Conservation (phyloP, 495 filamentous ascomycete genomes). For the Clohesyomyces aquaticus region DNA sequence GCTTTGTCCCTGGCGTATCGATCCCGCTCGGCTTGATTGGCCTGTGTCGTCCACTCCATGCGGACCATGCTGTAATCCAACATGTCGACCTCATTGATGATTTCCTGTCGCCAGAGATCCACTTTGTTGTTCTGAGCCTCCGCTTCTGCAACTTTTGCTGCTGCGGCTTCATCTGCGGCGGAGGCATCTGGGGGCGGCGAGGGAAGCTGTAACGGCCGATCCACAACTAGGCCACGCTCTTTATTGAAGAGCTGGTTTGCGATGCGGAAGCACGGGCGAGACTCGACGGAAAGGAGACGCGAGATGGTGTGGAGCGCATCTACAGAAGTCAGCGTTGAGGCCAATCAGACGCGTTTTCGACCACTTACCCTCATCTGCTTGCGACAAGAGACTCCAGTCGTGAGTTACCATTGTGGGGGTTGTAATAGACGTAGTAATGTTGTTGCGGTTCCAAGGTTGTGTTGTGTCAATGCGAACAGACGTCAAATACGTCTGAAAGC, state of each 20-base stretch:
- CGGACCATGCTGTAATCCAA: slow-evolving; percentile 87
- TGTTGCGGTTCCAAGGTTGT: no score
- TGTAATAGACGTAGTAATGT: no score
- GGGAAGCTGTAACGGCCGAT: slow-evolving; percentile 60
- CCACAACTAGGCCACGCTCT: slow-evolving; percentile 60
- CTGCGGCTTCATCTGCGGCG: slow-evolving; percentile 51
- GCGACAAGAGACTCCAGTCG: slow-evolving; percentile 17
- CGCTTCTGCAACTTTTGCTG: slow-evolving; percentile 51
- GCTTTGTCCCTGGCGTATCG: slow-evolving; percentile 81
- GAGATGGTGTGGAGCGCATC: slow-evolving; percentile 82
- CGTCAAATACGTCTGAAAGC: no score
- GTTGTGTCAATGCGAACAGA: no score
- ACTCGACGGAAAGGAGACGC: slow-evolving; percentile 88
- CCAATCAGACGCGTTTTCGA: not conserved
- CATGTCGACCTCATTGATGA: slow-evolving; percentile 84
- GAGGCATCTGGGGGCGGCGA: slow-evolving; percentile 72
- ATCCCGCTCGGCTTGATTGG: slow-evolving; percentile 82
- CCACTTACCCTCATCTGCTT: slow-evolving; percentile 36
- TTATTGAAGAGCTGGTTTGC: slow-evolving; percentile 75
- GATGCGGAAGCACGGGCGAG: slow-evolving; percentile 89
- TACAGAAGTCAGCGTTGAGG: slow-evolving; percentile 34
- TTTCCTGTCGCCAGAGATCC: slow-evolving; percentile 73
- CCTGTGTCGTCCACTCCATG: slow-evolving; percentile 81
- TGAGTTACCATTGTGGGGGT: slow-evolving; percentile 19
- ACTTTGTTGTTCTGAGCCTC: slow-evolving; percentile 55